phyloP scores from a whole-genome alignment of 441 rosid genomes.

The Pelargonium fulgidum region DNA sequence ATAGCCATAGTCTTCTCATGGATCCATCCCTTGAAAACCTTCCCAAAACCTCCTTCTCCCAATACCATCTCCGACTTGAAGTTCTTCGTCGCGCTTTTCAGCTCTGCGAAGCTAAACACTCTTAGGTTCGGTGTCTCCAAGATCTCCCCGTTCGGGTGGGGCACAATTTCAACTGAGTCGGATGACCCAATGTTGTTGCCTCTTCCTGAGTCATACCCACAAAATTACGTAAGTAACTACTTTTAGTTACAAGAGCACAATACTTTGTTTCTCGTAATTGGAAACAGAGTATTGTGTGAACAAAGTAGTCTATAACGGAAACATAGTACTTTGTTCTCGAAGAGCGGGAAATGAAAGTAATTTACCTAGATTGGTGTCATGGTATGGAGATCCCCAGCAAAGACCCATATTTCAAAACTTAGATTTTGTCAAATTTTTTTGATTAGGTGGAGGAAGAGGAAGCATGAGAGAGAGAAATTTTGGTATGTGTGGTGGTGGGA shows the following conservation, averaged over 20 bases:
- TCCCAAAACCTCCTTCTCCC: slow-evolving; percentile 21
- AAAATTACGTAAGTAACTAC: neutral
- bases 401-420: neutral
- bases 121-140: neutral
- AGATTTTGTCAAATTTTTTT: neutral
- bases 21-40: slow-evolving; percentile 26
- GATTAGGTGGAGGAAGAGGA: too few relatives aligned
- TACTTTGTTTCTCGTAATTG: too few relatives aligned
- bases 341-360: neutral
- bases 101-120: slow-evolving; percentile 11
- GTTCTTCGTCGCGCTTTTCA: slow-evolving; percentile 13
- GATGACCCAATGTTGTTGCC: neutral
- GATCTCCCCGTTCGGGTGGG: neutral
- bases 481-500: neutral
- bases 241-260: too few relatives aligned
- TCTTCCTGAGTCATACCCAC: neutral
- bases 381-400: slow-evolving; percentile 4
- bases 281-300: too few relatives aligned
- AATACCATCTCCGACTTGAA: neutral
- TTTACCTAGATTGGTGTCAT: neutral
- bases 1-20: slow-evolving; percentile 26
- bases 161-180: neutral
- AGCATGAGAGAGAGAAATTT: too few relatives aligned
- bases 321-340: too few relatives aligned
- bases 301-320: too few relatives aligned